Evolutionary conservation across 495 filamentous ascomycete genomes (phyloP).

Genomic region (Thermothielavioides terrestris): DNA sequence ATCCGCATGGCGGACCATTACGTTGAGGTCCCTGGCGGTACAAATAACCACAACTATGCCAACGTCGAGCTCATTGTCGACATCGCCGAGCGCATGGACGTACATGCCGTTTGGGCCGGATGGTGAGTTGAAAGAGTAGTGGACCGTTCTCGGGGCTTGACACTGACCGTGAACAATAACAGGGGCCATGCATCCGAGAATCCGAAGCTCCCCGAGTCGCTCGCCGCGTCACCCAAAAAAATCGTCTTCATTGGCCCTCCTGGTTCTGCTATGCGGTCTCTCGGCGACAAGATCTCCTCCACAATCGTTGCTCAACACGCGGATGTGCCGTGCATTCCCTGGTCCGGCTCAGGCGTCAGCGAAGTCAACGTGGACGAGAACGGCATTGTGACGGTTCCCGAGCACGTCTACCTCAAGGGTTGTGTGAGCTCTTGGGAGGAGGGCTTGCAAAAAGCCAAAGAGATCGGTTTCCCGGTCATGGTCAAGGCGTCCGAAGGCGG

Average conservation of each 20-base stretch:
- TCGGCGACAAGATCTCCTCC: slow-evolving; percentile 99
- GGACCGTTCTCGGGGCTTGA: not conserved
- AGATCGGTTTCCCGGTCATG: slow-evolving; percentile 99
- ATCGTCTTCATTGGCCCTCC: slow-evolving; percentile 98
- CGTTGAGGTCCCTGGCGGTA: slow-evolving; percentile 97
- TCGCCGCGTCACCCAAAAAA: slow-evolving; percentile 92
- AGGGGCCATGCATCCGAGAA: slow-evolving; percentile 99
- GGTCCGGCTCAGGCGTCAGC: slow-evolving; percentile 90
- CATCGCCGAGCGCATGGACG: slow-evolving; percentile 96
- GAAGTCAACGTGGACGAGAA: slow-evolving; percentile 67
- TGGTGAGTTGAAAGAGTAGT: slow-evolving; percentile 53
- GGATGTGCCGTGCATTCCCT: slow-evolving; percentile 93
- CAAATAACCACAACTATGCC: slow-evolving; percentile 99
- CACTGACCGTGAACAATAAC: slow-evolving; percentile 5
- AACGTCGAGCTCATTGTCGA: slow-evolving; percentile 99
- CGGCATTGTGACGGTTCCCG: slow-evolving; percentile 86
- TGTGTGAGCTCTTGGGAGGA: slow-evolving; percentile 84
- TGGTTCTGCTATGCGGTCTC: slow-evolving; percentile 95
- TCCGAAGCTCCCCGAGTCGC: slow-evolving; percentile 88
- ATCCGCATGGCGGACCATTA: slow-evolving; percentile 99
- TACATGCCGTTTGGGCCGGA: slow-evolving; percentile 98
- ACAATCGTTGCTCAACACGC: slow-evolving; percentile 99
- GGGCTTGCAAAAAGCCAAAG: slow-evolving; percentile 72
- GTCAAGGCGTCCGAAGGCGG: slow-evolving; percentile 99
- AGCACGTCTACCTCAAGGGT: slow-evolving; percentile 79